A percentile compares a stretch with the other conserved stretches of the same genome.
Evolutionary conservation across 78 protist genomes (phyloP).

Genomic region (Dictyostelium firmibasis): DNA sequence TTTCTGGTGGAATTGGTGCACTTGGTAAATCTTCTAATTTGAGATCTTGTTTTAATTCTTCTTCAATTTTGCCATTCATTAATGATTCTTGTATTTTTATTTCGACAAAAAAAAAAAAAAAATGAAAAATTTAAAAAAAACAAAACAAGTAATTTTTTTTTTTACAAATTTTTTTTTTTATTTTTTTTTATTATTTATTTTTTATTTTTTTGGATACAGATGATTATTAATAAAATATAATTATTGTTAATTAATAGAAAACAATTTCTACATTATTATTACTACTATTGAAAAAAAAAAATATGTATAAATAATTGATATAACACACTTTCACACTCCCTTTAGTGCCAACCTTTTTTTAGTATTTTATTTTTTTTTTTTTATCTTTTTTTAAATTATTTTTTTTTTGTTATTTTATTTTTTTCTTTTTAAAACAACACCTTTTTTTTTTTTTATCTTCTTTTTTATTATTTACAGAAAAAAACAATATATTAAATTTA

Average conservation of each 20-base stretch:
- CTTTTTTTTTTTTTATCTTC: neutral
- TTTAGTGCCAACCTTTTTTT: neutral
- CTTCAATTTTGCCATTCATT: neutral
- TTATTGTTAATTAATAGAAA: neutral
- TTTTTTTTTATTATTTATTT: neutral
- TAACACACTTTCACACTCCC: neutral
- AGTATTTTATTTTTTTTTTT: neutral
- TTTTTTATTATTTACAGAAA: neutral
- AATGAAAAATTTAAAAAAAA: neutral
- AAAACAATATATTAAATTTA: no score
- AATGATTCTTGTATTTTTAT: neutral
- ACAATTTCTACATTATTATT: no score
- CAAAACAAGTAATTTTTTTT: neutral
- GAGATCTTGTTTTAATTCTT: neutral
- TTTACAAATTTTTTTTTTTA: neutral
- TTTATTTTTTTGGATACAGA: no score
- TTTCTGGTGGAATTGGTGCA: conserved; percentile 21
- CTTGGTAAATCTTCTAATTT: conserved; percentile 33
- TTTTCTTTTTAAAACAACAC: neutral
- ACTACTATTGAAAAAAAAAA: neutral
- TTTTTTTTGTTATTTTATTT: neutral
- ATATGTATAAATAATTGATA: no score
- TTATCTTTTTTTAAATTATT: neutral
- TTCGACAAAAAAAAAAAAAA: neutral
- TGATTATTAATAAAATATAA: no score